These are phyloP conservation scores for Teratosphaeria zuluensis DNA, from an alignment of 2,329 filamentous ascomycete genomes.

Conservation along the genomic window DNA sequence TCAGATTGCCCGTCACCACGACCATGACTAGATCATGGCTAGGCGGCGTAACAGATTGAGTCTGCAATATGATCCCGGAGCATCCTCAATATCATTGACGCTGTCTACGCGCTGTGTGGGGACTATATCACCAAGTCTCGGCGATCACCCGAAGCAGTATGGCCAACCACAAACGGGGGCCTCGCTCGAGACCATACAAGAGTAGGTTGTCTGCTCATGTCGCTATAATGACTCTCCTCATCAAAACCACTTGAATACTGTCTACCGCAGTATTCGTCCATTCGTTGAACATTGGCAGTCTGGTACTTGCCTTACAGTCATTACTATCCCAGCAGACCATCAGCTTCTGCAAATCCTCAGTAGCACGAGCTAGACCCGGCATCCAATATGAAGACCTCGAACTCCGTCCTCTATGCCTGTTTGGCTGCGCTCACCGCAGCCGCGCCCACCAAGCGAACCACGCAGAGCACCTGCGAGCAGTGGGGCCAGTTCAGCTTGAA, in stretches of 20 bases:
- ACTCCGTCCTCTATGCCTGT: not conserved
- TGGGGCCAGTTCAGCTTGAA: not conserved
- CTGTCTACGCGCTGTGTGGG: too few species aligned
- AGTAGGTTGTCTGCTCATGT: not conserved
- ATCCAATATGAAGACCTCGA: constrained; percentile 1
- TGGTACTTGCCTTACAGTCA: not conserved
- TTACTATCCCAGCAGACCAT: not conserved
- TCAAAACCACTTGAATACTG: not conserved
- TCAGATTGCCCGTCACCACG: not conserved
- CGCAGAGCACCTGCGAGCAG: constrained; percentile 1
- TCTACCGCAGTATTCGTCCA: not conserved
- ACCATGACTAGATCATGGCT: not conserved
- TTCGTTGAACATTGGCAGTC: not conserved
- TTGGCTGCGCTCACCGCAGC: not conserved
- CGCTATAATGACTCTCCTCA: not conserved
- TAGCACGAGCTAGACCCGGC: not conserved
- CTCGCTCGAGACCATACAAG: not conserved
- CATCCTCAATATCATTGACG: not conserved
- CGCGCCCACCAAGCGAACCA: not conserved
- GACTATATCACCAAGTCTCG: too few species aligned
- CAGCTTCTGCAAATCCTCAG: not conserved
- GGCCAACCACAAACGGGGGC: not conserved
- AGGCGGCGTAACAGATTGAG: not conserved
- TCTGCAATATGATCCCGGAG: not conserved
- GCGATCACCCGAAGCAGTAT: not conserved